phyloP scores from a whole-genome alignment of 1,139 yeast genomes.

The Hyphopichia buzzinii region DNA sequence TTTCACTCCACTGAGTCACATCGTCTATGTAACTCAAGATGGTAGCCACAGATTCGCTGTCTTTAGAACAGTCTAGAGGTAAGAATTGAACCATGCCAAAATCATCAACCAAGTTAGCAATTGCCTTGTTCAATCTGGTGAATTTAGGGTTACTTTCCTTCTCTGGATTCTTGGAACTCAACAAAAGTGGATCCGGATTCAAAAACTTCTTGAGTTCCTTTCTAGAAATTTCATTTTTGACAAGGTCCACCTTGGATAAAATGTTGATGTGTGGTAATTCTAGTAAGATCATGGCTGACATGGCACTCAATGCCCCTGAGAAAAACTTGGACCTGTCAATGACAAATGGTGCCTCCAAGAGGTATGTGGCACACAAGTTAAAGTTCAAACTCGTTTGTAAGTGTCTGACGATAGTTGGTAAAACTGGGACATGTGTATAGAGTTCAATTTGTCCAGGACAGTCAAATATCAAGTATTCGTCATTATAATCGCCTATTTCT shows the following conservation, averaged over 20 bases:
- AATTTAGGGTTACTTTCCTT: constrained; percentile 67
- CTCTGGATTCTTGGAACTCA: constrained; percentile 41
- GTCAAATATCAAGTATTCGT: constrained; percentile 90
- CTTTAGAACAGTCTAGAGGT: constrained; percentile 81
- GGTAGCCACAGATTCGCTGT: constrained; percentile 72
- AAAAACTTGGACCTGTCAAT: constrained; percentile 88
- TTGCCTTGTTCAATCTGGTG: constrained; percentile 69
- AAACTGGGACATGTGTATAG: constrained; percentile 90
- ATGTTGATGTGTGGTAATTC: constrained; percentile 95
- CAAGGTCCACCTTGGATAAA: constrained; percentile 79
- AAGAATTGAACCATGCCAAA: constrained; percentile 98
- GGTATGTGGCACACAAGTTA: constrained; percentile 86
- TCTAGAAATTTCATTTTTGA: constrained; percentile 70
- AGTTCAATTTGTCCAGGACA: constrained; percentile 98
- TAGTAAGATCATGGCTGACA: constrained; percentile 95
- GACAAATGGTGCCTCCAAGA: constrained; percentile 91
- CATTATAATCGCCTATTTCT: constrained; percentile 89
- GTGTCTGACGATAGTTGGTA: constrained; percentile 86
- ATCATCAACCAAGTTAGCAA: constrained; percentile 90
- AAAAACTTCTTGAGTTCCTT: constrained; percentile 79
- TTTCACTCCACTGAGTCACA: constrained; percentile 96
- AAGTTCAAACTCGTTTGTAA: constrained; percentile 75
- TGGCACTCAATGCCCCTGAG: constrained; percentile 93
- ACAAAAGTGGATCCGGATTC: constrained; percentile 84
- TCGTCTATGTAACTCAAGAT: constrained; percentile 93